These are phyloP conservation scores for Capsicum pubescens DNA, from an alignment of 257 asterid species.

Conservation along the genomic window DNA sequence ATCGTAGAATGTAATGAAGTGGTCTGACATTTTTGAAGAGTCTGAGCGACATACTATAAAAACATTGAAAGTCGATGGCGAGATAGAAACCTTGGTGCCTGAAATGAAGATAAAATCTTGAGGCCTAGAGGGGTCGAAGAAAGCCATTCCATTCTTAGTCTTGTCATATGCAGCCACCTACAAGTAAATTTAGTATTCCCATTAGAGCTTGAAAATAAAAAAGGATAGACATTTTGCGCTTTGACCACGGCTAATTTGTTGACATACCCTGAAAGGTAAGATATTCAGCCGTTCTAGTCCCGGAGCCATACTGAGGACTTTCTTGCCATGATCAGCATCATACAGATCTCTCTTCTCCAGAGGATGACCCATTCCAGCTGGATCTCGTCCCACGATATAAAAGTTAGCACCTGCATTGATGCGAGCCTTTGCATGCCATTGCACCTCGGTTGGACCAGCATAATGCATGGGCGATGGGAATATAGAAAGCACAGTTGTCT, in stretches of 20 bases:
- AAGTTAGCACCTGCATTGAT: conserved; percentile 94
- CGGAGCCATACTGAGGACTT: conserved; percentile 93
- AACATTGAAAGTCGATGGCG: conserved; percentile 18
- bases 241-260: background rate
- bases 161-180: conserved; percentile 97
- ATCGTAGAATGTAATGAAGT: too few species aligned
- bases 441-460: conserved; percentile 98
- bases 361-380: conserved; percentile 97
- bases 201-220: background rate
- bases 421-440: conserved; percentile 98
- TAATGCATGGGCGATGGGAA: conserved; percentile 99
- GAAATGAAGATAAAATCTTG: conserved; percentile 24
- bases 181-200: conserved; percentile 20
- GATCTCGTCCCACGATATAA: conserved; percentile 90
- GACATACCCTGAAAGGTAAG: conserved; percentile 77
- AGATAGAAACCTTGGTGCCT: conserved; percentile 18
- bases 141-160: conserved; percentile 84
- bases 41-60: background rate
- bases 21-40: background rate
- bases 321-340: conserved; percentile 95
- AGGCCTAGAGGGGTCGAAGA: conserved; percentile 46
- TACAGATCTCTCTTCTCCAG: conserved; percentile 82
- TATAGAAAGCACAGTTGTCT: conserved; percentile 87
- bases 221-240: background rate
- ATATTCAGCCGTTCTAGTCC: conserved; percentile 88